Evolutionary conservation across 73 alveolate genomes (phyloP), one percentile per base, ranked within the genome.

Genomic region (Paramecium bursaria): DNA sequence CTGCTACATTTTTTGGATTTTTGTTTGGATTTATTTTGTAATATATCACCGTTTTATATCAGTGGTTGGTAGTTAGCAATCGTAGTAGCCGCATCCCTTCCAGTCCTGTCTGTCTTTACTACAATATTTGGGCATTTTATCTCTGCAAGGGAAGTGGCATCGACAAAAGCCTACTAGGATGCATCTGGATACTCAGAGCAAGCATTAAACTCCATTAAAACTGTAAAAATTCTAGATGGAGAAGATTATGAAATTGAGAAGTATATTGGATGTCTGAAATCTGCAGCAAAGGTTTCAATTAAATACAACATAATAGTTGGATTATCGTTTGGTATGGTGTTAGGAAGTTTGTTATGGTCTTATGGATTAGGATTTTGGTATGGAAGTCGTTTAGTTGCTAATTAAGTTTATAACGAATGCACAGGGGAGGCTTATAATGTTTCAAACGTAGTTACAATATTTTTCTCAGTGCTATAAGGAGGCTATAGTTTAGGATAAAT

Each of bases 31-130:
- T n/a, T n/a, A n/a, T n/a, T n/a, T n/a, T n/a, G n/a, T n/a, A 74
- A 15, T 35, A 33, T 61, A 33, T 74, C 73, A 19, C 91, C 39
- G 75, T 91, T 92, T 49, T 53, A 53, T 19, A 47, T 47, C n/a
- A 74, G 74, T 14, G 96, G 96, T 21, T 91, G 96, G 96, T 53
- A 74, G 35, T 74, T 87, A 51, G 55, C 96, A 1, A 74, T 91
- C 22, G 91, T 85, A 1, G 31, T 76, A 10, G 44, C 60, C 0
- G 92, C 88, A 19, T 15, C 74, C 4, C 82, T 91, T 53, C 96
- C 96, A 1, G 49, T 53, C 44, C 17, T 92, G 30, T n/a, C 85
- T 1, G 39, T 75, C 13, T 61, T 79, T 2, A 74, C 92, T 10
- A 46, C 73, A 10, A 54, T 91, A 22, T 54, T 87, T 51, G 21